These are phyloP conservation scores for Elaeis guineensis DNA, from an alignment of 176 grass and related monocot genomes.

Conservation along the genomic window DNA sequence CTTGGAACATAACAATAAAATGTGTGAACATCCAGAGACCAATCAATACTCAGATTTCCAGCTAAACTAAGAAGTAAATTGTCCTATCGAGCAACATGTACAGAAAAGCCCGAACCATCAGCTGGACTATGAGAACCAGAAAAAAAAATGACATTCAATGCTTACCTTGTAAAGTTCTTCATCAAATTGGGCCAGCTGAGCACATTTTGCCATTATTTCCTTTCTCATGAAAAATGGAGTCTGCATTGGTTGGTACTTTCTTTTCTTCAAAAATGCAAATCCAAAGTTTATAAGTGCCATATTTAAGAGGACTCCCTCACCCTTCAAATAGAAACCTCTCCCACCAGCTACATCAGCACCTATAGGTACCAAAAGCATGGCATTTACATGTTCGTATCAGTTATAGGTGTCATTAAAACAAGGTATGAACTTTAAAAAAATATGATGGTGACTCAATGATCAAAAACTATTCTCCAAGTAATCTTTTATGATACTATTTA, in stretches of 20 bases:
- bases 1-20: too few relatives aligned
- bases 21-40: too few relatives aligned
- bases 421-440: too few relatives aligned
- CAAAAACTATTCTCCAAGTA: too few relatives aligned
- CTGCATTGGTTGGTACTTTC: slow-evolving; percentile 58
- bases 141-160: background rate
- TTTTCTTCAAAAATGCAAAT: slow-evolving; percentile 53
- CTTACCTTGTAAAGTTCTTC: slow-evolving; percentile 90
- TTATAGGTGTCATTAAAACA: too few relatives aligned
- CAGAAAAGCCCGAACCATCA: too few relatives aligned
- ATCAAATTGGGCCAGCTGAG: slow-evolving; percentile 83
- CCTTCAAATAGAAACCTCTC: slow-evolving; percentile 85
- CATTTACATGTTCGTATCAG: too few relatives aligned
- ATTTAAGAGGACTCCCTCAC: slow-evolving; percentile 71
- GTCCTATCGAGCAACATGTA: too few relatives aligned
- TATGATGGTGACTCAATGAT: too few relatives aligned
- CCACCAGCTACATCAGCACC: slow-evolving; percentile 93
- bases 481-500: too few relatives aligned
- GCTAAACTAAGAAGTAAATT: too few relatives aligned
- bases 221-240: slow-evolving; percentile 98
- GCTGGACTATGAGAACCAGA: background rate
- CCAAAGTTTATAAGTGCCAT: slow-evolving; percentile 81
- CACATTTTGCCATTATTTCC: slow-evolving; percentile 93
- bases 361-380: slow-evolving; percentile 15
- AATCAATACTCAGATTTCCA: too few relatives aligned